Base-by-base conservation (phyloP, 805 yeast species). In the Sugiyamaella floridensis region DNA sequence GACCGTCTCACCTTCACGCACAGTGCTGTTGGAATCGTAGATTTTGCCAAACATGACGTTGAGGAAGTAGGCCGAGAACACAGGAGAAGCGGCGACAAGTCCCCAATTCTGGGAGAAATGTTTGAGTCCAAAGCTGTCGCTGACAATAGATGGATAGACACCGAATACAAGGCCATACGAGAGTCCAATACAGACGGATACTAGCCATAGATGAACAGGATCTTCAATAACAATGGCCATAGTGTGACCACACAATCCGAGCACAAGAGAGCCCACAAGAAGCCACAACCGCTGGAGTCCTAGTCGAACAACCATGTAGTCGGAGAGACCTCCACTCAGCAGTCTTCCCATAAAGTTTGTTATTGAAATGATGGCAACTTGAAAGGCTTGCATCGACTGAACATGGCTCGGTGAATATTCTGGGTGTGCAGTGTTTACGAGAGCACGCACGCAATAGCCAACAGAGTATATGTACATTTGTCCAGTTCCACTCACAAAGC, bases 41-140 rank as follows among this genome's bases (percentile, higher is more conserved):
- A 78, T 74, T 29, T 68, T 63, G 8, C 92, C 93, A 67, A 85
- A 83, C 43, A 81, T 65, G 29, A 74, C 71, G 40, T 86, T 83
- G 56, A 85, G 74, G 52, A 76, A 67, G 58, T 78, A 77, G 45
- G 84, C 76, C 1, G 86, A 79, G 0, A 82, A 55, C 8, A 83
- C 76, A 1, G 93, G 89, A 0, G 89, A 79, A 45, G 82, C 61
- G 14, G 83, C 80, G 14, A 83, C 76, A 37, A 80, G 63, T 0
- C 95, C 95, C 87, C 89, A 86, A 60, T 84, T 84, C 57, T 77
- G 80, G 4, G 86, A 78, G 61, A 85, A 84, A 49, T 76, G 73
- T 18, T 71, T 73, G 70, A 86, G 76, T 1, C 92, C 93, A 68
- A 85, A 86, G 15, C 75, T 67, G 57, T 86, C 90, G 19, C 87